Conservation (phyloP, 1,284 basidiomycete species). For the Baeospora myosura region DNA sequence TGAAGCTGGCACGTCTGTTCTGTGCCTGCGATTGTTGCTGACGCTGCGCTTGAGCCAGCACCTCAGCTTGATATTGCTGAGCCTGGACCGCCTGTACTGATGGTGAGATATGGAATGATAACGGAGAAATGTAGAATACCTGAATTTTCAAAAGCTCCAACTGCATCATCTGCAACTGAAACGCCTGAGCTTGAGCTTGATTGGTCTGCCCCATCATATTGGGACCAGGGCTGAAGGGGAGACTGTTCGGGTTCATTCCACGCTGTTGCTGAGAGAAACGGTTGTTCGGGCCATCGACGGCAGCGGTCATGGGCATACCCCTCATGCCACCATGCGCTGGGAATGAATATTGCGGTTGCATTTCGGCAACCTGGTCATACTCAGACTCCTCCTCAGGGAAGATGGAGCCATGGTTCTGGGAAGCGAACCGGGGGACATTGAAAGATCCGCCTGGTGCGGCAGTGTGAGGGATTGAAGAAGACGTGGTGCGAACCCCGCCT, state of each 20-base stretch:
- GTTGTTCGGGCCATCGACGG: constrained; percentile 59
- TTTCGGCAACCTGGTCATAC: constrained; percentile 49
- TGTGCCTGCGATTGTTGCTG: constrained; percentile 36
- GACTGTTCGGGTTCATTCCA: constrained; percentile 50
- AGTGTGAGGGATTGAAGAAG: constrained; percentile 57
- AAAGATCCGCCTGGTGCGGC: constrained; percentile 58
- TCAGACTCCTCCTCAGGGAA: constrained; percentile 51
- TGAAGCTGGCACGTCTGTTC: constrained; percentile 42
- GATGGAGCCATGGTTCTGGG: constrained; percentile 31
- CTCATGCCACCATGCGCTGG: constrained; percentile 28
- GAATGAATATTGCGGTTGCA: constrained; percentile 36
- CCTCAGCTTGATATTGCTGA: constrained; percentile 50
- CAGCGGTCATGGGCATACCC: constrained; percentile 54
- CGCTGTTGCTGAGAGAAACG: constrained; percentile 58
- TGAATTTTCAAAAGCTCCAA: constrained; percentile 73
- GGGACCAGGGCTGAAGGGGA: constrained; percentile 44
- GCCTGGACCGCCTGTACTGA: constrained; percentile 34
- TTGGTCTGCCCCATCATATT: constrained; percentile 28
- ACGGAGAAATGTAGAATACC: constrained; percentile 33
- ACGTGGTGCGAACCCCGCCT: constrained; percentile 70
- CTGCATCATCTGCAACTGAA: constrained; percentile 78
- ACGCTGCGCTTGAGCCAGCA: constrained; percentile 39
- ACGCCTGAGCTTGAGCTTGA: constrained; percentile 40
- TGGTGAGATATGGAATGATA: constrained; percentile 10
- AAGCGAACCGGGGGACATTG: constrained; percentile 46